Percentiles rank a stretch among this genome's conserved stretches.
These are phyloP conservation scores for Leishmania arabica DNA, from an alignment of 208 protist genomes.

Conservation along the genomic window DNA sequence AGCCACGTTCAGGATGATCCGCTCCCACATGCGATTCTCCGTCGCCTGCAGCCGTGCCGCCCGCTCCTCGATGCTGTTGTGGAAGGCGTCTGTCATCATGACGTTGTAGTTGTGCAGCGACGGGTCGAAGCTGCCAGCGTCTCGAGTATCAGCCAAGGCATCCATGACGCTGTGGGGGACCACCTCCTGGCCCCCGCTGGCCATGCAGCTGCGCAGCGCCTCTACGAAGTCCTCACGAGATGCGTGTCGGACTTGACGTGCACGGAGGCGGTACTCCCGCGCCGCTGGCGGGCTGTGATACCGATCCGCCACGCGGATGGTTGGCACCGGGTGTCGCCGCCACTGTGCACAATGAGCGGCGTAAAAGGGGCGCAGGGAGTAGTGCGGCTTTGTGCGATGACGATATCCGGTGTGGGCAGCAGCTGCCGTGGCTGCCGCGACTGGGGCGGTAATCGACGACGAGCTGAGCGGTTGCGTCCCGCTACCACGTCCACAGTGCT, in stretches of 20 bases:
- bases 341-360: slow-evolving; percentile 2
- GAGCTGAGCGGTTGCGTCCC: not conserved
- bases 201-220: slow-evolving; percentile 12
- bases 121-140: not conserved
- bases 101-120: slow-evolving; percentile 35
- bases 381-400: slow-evolving; percentile 22
- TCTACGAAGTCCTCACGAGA: slow-evolving; percentile 13
- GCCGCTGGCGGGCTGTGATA: not conserved
- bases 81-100: slow-evolving; percentile 25
- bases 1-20: slow-evolving; percentile 31
- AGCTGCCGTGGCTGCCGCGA: not conserved
- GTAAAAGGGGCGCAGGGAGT: slow-evolving; percentile 32
- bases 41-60: slow-evolving; percentile 22
- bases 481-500: not conserved
- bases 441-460: not conserved
- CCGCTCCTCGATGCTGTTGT: slow-evolving; percentile 17
- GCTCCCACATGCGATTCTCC: slow-evolving; percentile 36
- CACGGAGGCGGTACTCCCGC: slow-evolving; percentile 12
- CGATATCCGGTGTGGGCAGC: not conserved
- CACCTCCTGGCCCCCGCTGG: slow-evolving; percentile 3
- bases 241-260: not conserved
- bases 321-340: slow-evolving; percentile 3
- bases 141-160: slow-evolving; percentile 9
- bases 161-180: slow-evolving; percentile 11
- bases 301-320: slow-evolving; percentile 4